These are phyloP conservation scores for Chlorencoelia australis DNA, from an alignment of 2,329 filamentous ascomycete genomes.

Conservation along the genomic window DNA sequence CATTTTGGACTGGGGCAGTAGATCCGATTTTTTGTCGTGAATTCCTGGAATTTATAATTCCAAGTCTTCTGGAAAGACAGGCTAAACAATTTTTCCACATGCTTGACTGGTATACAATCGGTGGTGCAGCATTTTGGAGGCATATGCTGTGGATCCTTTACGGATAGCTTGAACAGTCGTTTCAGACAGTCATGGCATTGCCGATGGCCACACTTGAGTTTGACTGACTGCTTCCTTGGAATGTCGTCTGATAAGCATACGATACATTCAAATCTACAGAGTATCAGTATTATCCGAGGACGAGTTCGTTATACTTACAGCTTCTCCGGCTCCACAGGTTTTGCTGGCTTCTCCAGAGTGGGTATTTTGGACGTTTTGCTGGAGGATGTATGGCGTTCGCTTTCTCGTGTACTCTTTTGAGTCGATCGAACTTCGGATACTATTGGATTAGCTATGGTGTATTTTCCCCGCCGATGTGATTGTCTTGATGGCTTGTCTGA, in stretches of 20 bases:
- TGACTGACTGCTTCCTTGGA: constrained; percentile 51
- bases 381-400: no score
- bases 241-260: constrained; percentile 61
- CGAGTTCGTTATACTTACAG: constrained; percentile 13
- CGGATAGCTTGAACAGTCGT: constrained; percentile 63
- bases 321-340: constrained; percentile 19
- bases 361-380: no score
- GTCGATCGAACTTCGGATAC: no score
- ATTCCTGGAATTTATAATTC: constrained; percentile 74
- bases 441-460: no score
- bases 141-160: constrained; percentile 72
- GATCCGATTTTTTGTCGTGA: constrained; percentile 60
- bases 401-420: no score
- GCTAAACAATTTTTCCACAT: constrained; percentile 69
- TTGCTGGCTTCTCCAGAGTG: no score
- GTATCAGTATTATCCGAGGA: constrained; percentile 4
- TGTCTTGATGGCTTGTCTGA: no score
- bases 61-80: constrained; percentile 64
- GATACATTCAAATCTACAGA: constrained; percentile 56
- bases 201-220: constrained; percentile 67
- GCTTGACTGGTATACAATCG: constrained; percentile 62
- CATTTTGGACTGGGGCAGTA: constrained; percentile 69
- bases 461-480: no score
- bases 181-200: constrained; percentile 74
- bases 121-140: constrained; percentile 71